These are phyloP conservation scores for Trichoderma aggressivum DNA, from an alignment of 2,329 filamentous ascomycete genomes.

Conservation along the genomic window DNA sequence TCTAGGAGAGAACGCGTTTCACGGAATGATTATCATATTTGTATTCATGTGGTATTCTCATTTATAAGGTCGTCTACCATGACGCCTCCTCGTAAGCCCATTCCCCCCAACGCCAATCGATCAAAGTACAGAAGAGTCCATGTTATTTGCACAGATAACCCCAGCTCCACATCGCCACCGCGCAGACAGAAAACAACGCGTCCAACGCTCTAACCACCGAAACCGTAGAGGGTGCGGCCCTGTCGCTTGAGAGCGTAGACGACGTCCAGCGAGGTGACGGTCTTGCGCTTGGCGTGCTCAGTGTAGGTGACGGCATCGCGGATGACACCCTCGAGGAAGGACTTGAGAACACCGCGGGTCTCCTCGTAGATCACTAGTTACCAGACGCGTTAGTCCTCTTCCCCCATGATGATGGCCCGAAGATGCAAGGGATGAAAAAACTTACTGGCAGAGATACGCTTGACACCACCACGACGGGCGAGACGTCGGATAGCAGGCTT, in stretches of 20 bases:
- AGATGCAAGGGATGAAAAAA: conserved; percentile 69
- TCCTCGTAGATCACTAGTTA: conserved; percentile 69
- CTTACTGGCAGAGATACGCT: conserved; percentile 97
- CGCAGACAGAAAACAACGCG: conserved; percentile 20
- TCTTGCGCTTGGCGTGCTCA: conserved; percentile 79
- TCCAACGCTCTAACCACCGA: conserved; percentile 67
- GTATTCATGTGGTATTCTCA: conserved; percentile 23
- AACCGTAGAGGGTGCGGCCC: conserved; percentile 79
- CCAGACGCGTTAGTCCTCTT: not conserved
- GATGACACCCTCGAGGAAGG: conserved; percentile 73
- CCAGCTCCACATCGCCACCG: conserved; percentile 15
- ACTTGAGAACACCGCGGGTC: conserved; percentile 74
- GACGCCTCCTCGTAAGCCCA: conserved; percentile 36
- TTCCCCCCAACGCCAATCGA: conserved; percentile 31
- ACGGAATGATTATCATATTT: conserved; percentile 10
- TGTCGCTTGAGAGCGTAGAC: conserved; percentile 68
- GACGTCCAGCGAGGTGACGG: conserved; percentile 67
- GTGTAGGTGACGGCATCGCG: conserved; percentile 76
- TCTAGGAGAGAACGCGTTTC: not conserved
- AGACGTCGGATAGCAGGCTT: conserved; percentile 99
- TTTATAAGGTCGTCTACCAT: conserved; percentile 32
- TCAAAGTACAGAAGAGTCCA: conserved; percentile 23
- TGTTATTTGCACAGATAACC: conserved; percentile 19
- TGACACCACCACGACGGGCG: conserved; percentile 98
- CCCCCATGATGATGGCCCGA: conserved; percentile 51